A percentile compares a stretch with the other conserved stretches of the same genome.
Conservation (phyloP, 148 eudicot genomes). For the Mesembryanthemum crystallinum region DNA sequence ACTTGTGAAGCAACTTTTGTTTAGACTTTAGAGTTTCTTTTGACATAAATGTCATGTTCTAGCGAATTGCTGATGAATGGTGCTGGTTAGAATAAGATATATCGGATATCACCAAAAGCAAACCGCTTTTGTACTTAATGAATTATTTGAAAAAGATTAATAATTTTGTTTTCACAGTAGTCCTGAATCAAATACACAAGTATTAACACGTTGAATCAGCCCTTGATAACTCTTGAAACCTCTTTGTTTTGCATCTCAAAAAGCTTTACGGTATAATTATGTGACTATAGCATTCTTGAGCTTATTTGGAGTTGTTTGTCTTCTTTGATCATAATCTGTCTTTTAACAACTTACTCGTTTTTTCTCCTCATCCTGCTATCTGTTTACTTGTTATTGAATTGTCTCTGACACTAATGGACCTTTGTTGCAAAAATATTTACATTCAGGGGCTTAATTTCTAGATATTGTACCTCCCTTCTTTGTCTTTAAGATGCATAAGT, state of each 20-base stretch:
- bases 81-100: too few species aligned
- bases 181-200: neutral
- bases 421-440: neutral
- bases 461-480: neutral
- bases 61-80: neutral
- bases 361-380: neutral
- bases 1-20: neutral
- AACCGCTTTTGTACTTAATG: neutral
- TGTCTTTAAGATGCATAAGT: neutral
- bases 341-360: neutral
- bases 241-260: too few species aligned
- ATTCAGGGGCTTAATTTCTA: neutral
- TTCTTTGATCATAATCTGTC: neutral
- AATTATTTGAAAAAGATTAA: neutral
- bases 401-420: neutral
- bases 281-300: neutral
- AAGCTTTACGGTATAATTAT: too few species aligned
- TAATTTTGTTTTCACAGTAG: neutral
- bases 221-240: conserved; percentile 1
- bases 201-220: neutral
- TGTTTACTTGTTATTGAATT: neutral
- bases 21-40: neutral
- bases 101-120: neutral
- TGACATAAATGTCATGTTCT: neutral
- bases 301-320: neutral